phyloP scores from a whole-genome alignment of 176 grass and related monocot genomes.

The Avena sativa region DNA sequence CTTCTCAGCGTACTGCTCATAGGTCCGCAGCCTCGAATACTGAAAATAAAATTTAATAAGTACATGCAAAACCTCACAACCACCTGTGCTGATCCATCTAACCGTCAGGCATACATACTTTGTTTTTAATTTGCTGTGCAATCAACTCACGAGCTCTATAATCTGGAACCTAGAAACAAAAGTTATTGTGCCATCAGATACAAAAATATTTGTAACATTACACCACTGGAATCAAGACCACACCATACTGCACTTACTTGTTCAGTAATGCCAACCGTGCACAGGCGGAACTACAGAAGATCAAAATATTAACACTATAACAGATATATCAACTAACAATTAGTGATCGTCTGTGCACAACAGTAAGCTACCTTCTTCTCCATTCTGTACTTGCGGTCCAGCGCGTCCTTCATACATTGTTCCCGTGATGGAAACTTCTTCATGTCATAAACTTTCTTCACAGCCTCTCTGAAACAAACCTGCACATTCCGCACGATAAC shows the following conservation, averaged over 20 bases:
- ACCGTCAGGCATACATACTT: not conserved
- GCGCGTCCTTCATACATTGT: not conserved
- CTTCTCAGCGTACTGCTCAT: slow-evolving; percentile 3
- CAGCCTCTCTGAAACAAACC: no score
- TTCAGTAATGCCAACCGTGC: not conserved
- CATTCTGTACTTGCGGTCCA: not conserved
- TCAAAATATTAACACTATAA: not conserved
- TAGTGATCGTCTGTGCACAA: not conserved
- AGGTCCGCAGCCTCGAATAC: not conserved
- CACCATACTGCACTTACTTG: not conserved
- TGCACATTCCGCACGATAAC: not conserved
- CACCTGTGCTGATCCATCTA: not conserved
- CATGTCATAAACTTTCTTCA: no score
- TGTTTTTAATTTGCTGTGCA: not conserved
- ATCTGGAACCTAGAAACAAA: not conserved
- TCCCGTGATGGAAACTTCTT: no score
- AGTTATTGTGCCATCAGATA: not conserved
- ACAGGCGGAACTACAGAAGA: not conserved
- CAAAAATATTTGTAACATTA: not conserved
- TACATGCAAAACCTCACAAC: not conserved
- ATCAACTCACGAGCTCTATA: not conserved
- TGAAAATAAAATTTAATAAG: slow-evolving; percentile 1
- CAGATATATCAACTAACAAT: not conserved
- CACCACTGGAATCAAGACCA: not conserved
- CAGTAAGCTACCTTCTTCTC: not conserved